phyloP scores from a whole-genome alignment of 306 rosid species.

The Trichosanthes truncata region DNA sequence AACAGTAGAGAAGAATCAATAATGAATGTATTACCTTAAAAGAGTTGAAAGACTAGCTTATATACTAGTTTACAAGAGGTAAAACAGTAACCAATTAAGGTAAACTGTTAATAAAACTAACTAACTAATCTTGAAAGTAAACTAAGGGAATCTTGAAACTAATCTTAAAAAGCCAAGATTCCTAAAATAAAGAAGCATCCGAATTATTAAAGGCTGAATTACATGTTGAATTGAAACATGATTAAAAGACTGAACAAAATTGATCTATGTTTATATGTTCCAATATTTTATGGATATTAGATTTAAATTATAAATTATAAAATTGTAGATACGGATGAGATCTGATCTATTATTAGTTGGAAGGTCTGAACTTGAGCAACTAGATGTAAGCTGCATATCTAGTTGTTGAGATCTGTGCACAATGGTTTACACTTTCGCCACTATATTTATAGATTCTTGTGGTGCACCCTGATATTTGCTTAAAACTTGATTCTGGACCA shows the following conservation, averaged over 20 bases:
- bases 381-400: background rate
- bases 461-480: background rate
- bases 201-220: no score
- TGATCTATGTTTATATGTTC: background rate
- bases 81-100: no score
- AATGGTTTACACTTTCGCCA: background rate
- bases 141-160: no score
- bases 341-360: background rate
- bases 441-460: background rate
- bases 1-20: no score
- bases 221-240: background rate
- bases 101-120: no score
- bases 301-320: background rate
- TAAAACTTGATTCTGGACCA: background rate
- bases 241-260: background rate
- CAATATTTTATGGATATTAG: background rate
- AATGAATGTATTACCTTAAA: no score
- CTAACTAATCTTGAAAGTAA: no score
- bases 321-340: background rate
- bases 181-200: no score
- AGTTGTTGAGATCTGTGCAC: background rate
- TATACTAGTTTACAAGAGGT: no score
- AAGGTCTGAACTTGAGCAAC: background rate
- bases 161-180: no score
- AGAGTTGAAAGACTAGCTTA: no score